Conservation (phyloP, 176 grass and related monocot species). For the Ensete glaucum region DNA sequence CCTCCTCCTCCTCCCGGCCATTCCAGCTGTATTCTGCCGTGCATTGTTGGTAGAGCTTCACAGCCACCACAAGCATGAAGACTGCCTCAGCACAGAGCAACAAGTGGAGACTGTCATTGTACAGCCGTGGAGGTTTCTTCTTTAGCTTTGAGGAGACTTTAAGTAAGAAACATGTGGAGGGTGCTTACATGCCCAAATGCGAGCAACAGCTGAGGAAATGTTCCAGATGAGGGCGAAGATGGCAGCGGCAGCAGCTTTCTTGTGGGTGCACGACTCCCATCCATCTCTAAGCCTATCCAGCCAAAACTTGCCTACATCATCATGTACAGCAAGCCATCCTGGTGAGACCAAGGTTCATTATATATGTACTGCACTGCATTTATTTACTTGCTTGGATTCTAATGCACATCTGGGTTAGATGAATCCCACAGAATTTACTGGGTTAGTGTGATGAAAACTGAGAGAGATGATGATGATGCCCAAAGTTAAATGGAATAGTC, state of each 20-base stretch:
- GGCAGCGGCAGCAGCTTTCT: conserved; percentile 68
- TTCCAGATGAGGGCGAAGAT: conserved; percentile 88
- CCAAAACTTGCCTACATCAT: conserved; percentile 63
- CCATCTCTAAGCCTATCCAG: conserved; percentile 79
- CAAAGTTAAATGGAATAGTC: too few species aligned
- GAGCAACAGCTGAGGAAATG: conserved; percentile 61
- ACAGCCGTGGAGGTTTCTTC: too few species aligned
- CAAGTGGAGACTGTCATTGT: too few species aligned
- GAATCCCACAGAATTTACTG: too few species aligned
- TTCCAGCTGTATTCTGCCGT: conserved; percentile 45
- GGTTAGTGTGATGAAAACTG: too few species aligned
- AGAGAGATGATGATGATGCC: too few species aligned
- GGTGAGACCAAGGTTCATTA: too few species aligned
- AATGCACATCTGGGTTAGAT: too few species aligned
- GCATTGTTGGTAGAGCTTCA: conserved; percentile 82
- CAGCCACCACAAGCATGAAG: conserved; percentile 76
- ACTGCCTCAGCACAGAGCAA: conserved; percentile 22
- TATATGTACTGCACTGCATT: too few species aligned
- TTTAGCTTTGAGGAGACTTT: not conserved
- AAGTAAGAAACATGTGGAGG: not conserved
- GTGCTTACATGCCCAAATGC: conserved; percentile 74
- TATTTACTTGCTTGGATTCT: too few species aligned
- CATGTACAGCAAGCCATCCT: not conserved
- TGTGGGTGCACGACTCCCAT: conserved; percentile 90
- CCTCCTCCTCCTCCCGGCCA: conserved; percentile 1